A percentile compares a stretch with the other conserved stretches of the same genome.
These are phyloP conservation scores for Creolimax fragrantissima DNA, from an alignment of 78 protist genomes.

Conservation along the genomic window DNA sequence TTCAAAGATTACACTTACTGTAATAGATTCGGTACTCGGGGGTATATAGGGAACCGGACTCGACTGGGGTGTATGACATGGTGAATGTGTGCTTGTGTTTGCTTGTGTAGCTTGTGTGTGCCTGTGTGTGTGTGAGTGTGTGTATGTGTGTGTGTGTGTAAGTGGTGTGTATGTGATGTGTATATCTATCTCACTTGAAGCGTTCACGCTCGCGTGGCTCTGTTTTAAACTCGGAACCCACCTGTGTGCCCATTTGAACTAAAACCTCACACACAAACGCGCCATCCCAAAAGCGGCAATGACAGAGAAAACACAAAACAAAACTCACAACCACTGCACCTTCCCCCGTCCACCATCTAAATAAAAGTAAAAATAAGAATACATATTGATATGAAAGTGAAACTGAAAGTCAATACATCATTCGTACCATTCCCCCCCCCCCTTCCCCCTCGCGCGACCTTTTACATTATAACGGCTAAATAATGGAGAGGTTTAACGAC, in stretches of 20 bases:
- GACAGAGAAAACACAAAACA: no score
- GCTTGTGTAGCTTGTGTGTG: not conserved
- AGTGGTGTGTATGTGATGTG: not conserved
- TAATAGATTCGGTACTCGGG: conserved; percentile 22
- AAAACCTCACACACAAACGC: no score
- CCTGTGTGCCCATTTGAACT: no score
- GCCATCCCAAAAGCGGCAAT: no score
- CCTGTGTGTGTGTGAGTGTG: not conserved
- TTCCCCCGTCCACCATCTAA: not conserved
- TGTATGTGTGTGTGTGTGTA: not conserved
- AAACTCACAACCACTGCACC: not conserved
- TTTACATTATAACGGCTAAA: no score
- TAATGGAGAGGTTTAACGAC: no score
- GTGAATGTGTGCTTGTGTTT: not conserved
- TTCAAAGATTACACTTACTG: not conserved
- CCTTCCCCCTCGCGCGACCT: no score
- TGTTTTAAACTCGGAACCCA: no score
- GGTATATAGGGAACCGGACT: conserved; percentile 21
- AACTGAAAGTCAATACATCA: not conserved
- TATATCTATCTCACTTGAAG: no score
- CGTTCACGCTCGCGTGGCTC: no score
- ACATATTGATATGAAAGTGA: not conserved
- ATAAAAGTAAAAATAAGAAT: not conserved
- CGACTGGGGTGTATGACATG: not conserved
- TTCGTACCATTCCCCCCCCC: no score